A percentile compares a stretch with the other conserved stretches of the same genome.
Evolutionary conservation across 345 rosid genomes (phyloP).

Genomic region (Cardamine occulta): DNA sequence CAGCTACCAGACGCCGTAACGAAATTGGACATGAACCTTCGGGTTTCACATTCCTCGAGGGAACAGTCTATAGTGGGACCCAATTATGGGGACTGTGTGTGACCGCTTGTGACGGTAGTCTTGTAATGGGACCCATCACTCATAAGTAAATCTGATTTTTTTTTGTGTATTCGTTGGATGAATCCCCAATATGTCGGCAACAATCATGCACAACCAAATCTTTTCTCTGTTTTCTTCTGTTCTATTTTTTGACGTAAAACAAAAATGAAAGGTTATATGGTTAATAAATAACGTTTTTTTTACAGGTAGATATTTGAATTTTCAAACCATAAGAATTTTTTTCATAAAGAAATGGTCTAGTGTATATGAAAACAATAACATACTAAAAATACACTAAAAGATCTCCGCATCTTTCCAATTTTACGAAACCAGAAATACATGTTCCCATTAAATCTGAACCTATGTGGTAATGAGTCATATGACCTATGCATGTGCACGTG

Average conservation of each 20-base stretch:
- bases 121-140: conserved; percentile 11
- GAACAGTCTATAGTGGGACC: conserved; percentile 31
- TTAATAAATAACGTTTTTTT: not conserved
- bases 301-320: not conserved
- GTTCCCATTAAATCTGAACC: not conserved
- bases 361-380: conserved; percentile 7
- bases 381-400: conserved; percentile 18
- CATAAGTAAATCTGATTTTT: conserved; percentile 25
- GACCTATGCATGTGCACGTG: conserved; percentile 13
- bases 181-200: conserved; percentile 45
- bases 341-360: not conserved
- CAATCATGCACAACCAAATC: conserved; percentile 38
- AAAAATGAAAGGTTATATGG: not conserved
- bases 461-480: conserved; percentile 24
- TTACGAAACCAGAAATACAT: not conserved
- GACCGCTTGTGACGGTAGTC: conserved; percentile 36
- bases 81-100: conserved; percentile 28
- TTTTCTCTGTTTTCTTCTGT: not conserved
- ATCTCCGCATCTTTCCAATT: conserved; percentile 3
- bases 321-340: not conserved
- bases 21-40: conserved; percentile 26
- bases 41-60: conserved; percentile 33
- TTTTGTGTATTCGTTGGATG: conserved; percentile 24
- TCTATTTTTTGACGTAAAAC: not conserved
- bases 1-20: conserved; percentile 29